Evolutionary conservation across 2,329 filamentous ascomycete species (phyloP), one percentile per base, ranked within the genome.

Genomic region (Chalaropsis thielavioides): DNA sequence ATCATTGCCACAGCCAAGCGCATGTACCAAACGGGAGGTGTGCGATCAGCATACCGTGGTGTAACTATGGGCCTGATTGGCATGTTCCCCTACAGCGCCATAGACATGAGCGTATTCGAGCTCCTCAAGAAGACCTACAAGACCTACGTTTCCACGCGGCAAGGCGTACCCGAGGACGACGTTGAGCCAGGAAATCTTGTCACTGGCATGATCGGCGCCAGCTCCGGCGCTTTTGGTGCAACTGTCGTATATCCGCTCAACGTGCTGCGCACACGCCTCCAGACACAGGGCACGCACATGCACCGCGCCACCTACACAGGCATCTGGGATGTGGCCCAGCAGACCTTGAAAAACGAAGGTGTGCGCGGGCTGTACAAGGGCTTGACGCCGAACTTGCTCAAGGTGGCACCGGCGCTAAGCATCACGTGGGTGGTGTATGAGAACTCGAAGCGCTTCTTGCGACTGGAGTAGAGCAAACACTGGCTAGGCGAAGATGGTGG

Each of bases 61-160:
- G 81, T 99, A 41, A 92, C 91, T 0, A 94, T 97, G 83, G 94
- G 94, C 17, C 81, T 99, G 3, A 77, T 96, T 62, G 94, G 94
- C 73, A 96, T 97, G 85, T 99, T 99, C 71, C 94, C 94, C 0
- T 99, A 97, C 74, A 92, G 91, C 51, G 94, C 94, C 61, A 95
- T 99, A 72, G 94, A 99, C 73, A 87, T 99, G 71, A 90, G 90
- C 69, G 96, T 90, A 0, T 99, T 97, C 72, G 94, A 99, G 76
- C 85, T 94, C 67, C 81, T 96, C 68, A 99, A 99, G 76, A 84
- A 83, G 60, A 80, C 80, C 7, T 84, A 95, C 68, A 82, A 87
- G 41, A 76, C 76, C 3, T 86, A 86, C 69, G 88, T 90, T 71
- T 88, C 90, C 13, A 84, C 83, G 66, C 76, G 80, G 41, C 76